Percentiles rank a stretch among this genome's conserved stretches.
Conservation (phyloP, 192 early-diverging fungal species). For the Backusella psychrophila region DNA sequence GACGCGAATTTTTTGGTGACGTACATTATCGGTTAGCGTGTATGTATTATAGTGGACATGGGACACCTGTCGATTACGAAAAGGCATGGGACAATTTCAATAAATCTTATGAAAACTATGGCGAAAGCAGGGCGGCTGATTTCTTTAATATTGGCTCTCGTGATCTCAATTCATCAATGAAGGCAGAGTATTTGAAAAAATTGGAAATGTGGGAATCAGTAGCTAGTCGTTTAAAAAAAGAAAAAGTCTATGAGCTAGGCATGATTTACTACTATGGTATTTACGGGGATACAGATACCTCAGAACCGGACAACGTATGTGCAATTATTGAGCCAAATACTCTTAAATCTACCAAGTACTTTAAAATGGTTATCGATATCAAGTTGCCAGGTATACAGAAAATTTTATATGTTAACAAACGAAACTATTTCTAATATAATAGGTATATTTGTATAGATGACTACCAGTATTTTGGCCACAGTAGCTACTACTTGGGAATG, state of each 20-base stretch:
- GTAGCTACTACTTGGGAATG: neutral
- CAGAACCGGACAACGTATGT: neutral
- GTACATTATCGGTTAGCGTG: neutral
- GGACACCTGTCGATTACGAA: neutral
- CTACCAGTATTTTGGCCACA: neutral
- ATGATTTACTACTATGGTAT: neutral
- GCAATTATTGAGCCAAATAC: neutral
- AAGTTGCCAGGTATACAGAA: neutral
- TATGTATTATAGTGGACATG: neutral
- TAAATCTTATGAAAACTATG: neutral
- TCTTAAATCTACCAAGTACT: neutral
- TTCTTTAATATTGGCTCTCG: neutral
- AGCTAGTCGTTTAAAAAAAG: neutral
- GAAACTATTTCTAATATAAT: neutral
- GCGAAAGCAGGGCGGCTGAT: neutral
- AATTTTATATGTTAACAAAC: neutral
- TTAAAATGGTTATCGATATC: neutral
- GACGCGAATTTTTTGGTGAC: neutral
- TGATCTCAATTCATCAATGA: neutral
- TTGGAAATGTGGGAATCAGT: neutral
- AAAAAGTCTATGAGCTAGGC: neutral
- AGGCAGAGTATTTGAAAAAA: neutral
- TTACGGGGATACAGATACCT: neutral
- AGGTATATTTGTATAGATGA: neutral
- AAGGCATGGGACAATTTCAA: neutral